Evolutionary conservation across 768 basidiomycete genomes (phyloP), one percentile per base, ranked within the genome.

Genomic region (Boletus vermiculosoides): DNA sequence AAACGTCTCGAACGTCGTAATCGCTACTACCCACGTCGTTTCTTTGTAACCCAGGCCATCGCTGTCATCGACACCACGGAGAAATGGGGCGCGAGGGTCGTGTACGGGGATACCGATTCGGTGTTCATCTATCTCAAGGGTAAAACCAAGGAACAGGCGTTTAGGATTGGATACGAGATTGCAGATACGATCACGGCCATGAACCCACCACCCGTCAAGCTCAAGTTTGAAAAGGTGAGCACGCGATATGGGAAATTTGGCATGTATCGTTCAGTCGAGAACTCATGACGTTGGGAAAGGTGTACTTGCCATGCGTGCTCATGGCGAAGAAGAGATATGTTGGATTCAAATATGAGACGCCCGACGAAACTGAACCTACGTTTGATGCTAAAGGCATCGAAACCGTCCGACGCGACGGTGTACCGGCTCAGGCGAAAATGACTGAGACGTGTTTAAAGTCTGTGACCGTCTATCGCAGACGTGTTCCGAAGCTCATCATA

Each of bases 331-430:
- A 99, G 71, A 85, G 96, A 63, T 99, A 99, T 63, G 96, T 98
- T 22, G 97, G 97, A 1, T 97, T 92, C 78, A 96, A 94, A 68
- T 98, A 47, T 33, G 97, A 99, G 72, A 80, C 75, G 52, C 81
- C 87, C 0, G 90, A 94, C 61, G 92, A 97, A 13, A 70, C 56
- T 1, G 85, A 87, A 45, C 92, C 94, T 2, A 77, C 73, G 0
- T 97, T 98, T 63, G 96, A 99, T 63, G 97, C 94, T 7, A 98
- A 99, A 69, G 97, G 97, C 0, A 98, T 99, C 52, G 97, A 99
- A 73, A 98, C 94, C 1, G 90, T 98, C 31, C 82, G 97, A 6
- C 78, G 97, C 56, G 97, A 99, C 66, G 94, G 94, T 11, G 85
- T 97, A 31, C 82, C 84, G 5, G 97, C 94, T 0, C 92, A 94